Evolutionary conservation across 495 filamentous ascomycete species (phyloP), one percentile per base, ranked within the genome.

Genomic region (Neurospora tetraspora): DNA sequence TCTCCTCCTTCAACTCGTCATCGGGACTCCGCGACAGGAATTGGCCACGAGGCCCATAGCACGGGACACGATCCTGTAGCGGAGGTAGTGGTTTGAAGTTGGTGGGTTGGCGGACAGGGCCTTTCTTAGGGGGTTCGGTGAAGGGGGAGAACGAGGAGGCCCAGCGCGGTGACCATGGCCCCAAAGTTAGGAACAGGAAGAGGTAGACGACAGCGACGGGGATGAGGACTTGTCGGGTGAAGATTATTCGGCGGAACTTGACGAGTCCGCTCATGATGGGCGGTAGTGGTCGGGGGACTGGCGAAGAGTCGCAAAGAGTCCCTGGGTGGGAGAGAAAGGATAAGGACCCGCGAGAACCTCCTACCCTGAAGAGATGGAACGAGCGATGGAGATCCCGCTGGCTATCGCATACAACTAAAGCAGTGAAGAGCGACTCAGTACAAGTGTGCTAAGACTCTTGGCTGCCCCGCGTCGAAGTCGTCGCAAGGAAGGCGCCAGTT

Each of bases 21-120:
- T 81, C 80, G 18, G 72, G 76, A 69, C 76, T 80, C 5, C 75
- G 37, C 7, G 77, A 77, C 18, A 81, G 76, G 11, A 79, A 59
- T n/a, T 74, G 69, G 18, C 76, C 77, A 23, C 80, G 78, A 39
- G 80, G 75, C 4, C 80, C 80, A 39, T 72, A 72, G 71, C 80
- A 81, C 23, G 71, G 42, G 18, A 78, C 73, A 42, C 78, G 77
- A 10, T 74, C 59, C 2, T 69, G 38, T 4, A 81, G 75, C 20
- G 73, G 74, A 4, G 80, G 75, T 8, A 76, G 69, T 5, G 77
- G 69, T n/a, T 40, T 31, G 34, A 73, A 71, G 40, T 78, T 76
- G 65, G 53, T 76, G 71, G 12, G 71, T 72, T 9, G 77, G 74
- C 53, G 53, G 14, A 65, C 27, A 18, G 53, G 53, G 31, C 53